phyloP scores from a whole-genome alignment of 345 rosid genomes.

The Brassica incana region DNA sequence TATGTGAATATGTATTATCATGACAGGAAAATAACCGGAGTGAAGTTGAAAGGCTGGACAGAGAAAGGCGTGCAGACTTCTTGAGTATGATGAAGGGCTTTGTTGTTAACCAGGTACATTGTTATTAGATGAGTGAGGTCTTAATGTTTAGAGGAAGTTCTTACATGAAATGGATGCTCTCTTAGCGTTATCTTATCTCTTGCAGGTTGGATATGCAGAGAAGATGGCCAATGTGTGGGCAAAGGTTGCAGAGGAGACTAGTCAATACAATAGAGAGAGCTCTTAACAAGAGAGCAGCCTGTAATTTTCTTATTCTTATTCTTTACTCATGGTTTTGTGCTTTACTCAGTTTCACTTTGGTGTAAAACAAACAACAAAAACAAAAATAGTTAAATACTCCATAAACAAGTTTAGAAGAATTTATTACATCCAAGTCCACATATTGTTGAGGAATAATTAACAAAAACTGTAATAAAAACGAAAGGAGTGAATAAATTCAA shows the following conservation, averaged over 20 bases:
- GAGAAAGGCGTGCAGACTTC: conserved; percentile 77
- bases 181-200: neutral
- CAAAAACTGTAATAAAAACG: neutral
- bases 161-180: neutral
- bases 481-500: neutral
- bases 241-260: conserved; percentile 76
- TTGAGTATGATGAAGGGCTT: conserved; percentile 89
- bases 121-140: neutral
- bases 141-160: neutral
- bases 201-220: conserved; percentile 95
- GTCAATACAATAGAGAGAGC: neutral
- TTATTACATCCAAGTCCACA: neutral
- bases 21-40: conserved; percentile 78
- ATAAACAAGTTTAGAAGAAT: neutral
- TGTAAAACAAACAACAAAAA: neutral
- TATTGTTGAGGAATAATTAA: neutral
- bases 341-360: neutral
- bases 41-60: conserved; percentile 85
- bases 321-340: conserved; percentile 18
- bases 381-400: neutral
- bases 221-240: conserved; percentile 92
- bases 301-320: conserved; percentile 1
- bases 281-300: neutral
- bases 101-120: conserved; percentile 80
- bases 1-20: neutral